Evolutionary conservation across 2,329 filamentous ascomycete species (phyloP).

Genomic region (Colletotrichum sp.): DNA sequence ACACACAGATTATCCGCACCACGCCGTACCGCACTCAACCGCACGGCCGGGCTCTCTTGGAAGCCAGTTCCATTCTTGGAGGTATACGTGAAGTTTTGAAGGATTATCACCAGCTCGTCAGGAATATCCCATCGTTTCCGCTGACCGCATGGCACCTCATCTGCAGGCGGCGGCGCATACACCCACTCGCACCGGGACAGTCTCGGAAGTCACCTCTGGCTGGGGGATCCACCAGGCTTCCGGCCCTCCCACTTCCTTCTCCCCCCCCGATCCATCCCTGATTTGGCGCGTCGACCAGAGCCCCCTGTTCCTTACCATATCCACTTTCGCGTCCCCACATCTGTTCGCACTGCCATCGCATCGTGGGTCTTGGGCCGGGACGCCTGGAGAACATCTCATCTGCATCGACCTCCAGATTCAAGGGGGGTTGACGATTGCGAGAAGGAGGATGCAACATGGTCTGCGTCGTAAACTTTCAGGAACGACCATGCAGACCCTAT

Average conservation of each 20-base stretch:
- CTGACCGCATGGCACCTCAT: neutral
- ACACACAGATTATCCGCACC: neutral
- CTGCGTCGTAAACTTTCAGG: neutral
- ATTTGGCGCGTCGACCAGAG: neutral
- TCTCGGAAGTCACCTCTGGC: neutral
- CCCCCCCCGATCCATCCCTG: slow-evolving; percentile 14
- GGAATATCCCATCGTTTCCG: neutral
- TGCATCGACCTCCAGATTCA: neutral
- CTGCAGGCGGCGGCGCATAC: neutral
- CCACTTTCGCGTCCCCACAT: neutral
- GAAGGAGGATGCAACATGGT: neutral
- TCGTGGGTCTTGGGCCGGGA: slow-evolving; percentile 2
- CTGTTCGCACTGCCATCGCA: slow-evolving; percentile 14
- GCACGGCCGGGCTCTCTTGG: neutral
- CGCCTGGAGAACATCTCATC: slow-evolving; percentile 1
- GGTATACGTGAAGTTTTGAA: neutral
- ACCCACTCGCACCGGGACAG: slow-evolving; percentile 2
- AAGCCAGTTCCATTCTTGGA: neutral
- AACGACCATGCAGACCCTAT: neutral
- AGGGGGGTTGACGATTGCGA: neutral
- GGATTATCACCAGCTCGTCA: neutral
- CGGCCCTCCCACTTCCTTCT: neutral
- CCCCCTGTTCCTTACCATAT: neutral
- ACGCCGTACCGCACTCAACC: neutral
- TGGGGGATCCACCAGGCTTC: neutral